A percentile compares a stretch with the other conserved stretches of the same genome.
These are phyloP conservation scores for Pythium brassicae DNA, from an alignment of 352 stramenopile genomes.

Conservation along the genomic window DNA sequence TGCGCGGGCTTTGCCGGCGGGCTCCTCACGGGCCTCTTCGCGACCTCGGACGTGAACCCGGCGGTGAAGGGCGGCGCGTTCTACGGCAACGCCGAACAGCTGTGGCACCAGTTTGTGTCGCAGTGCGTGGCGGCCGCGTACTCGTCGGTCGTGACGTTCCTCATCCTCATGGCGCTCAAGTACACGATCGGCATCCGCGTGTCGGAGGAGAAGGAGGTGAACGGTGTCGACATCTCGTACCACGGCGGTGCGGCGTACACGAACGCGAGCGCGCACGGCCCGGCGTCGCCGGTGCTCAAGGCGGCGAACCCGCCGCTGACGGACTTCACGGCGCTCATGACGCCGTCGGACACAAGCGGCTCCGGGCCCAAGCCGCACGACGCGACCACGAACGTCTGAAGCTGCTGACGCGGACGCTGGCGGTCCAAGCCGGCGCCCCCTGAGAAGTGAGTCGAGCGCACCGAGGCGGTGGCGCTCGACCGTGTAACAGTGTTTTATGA, in stretches of 20 bases:
- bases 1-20: conserved; percentile 56
- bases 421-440: background rate
- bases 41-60: conserved; percentile 32
- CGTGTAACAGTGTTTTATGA: background rate
- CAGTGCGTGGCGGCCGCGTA: conserved; percentile 58
- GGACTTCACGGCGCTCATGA: conserved; percentile 31
- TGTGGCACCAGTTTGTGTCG: conserved; percentile 26
- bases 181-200: conserved; percentile 67
- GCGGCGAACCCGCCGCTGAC: conserved; percentile 24
- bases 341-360: conserved; percentile 12
- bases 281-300: conserved; percentile 26
- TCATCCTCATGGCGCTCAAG: conserved; percentile 73
- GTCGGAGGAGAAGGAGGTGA: conserved; percentile 74
- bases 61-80: conserved; percentile 22
- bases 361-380: conserved; percentile 7
- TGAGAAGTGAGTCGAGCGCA: background rate
- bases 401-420: background rate
- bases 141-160: conserved; percentile 57
- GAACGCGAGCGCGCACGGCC: conserved; percentile 34
- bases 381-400: conserved; percentile 15
- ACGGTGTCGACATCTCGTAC: conserved; percentile 75
- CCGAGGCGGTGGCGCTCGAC: background rate
- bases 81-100: conserved; percentile 23
- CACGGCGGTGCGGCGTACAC: conserved; percentile 65
- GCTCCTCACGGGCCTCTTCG: conserved; percentile 68